Percentiles rank a stretch among this genome's conserved stretches.
Conservation (phyloP, 2,329 filamentous ascomycete species). For the Aureobasidium lini region DNA sequence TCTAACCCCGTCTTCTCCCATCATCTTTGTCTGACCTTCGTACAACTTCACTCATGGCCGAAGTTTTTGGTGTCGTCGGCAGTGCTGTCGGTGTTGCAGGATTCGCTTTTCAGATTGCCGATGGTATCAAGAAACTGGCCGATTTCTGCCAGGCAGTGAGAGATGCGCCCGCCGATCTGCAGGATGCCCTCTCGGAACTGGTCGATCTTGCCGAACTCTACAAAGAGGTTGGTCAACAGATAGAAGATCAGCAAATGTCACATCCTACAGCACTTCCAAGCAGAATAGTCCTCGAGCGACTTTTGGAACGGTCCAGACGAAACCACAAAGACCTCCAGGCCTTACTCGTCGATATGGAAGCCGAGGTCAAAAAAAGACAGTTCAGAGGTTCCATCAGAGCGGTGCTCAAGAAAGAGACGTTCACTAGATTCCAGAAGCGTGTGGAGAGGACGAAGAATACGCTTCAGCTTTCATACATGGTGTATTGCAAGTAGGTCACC, state of each 20-base stretch:
- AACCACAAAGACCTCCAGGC: background rate
- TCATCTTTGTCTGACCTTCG: background rate
- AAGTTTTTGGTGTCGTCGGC: constrained; percentile 14
- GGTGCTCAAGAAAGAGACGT: background rate
- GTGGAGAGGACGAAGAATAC: background rate
- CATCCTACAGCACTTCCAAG: background rate
- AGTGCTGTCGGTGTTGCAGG: constrained; percentile 15
- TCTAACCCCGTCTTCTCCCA: background rate
- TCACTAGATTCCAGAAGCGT: background rate
- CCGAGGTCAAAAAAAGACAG: background rate
- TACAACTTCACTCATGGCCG: constrained; percentile 7
- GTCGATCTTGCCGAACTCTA: background rate
- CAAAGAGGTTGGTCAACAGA: background rate
- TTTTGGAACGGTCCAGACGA: background rate
- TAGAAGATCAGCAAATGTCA: background rate
- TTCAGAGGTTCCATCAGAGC: background rate
- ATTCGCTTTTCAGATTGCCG: constrained; percentile 14
- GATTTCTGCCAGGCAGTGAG: constrained; percentile 13
- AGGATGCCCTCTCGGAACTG: background rate
- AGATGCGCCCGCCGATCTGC: constrained; percentile 4
- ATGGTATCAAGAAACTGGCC: constrained; percentile 14
- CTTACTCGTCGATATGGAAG: background rate
- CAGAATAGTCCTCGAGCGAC: background rate
- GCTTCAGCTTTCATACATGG: background rate
- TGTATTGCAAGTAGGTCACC: background rate